Base-by-base conservation (phyloP, 2,329 filamentous ascomycete genomes). In the Metarhizium robertsii region DNA sequence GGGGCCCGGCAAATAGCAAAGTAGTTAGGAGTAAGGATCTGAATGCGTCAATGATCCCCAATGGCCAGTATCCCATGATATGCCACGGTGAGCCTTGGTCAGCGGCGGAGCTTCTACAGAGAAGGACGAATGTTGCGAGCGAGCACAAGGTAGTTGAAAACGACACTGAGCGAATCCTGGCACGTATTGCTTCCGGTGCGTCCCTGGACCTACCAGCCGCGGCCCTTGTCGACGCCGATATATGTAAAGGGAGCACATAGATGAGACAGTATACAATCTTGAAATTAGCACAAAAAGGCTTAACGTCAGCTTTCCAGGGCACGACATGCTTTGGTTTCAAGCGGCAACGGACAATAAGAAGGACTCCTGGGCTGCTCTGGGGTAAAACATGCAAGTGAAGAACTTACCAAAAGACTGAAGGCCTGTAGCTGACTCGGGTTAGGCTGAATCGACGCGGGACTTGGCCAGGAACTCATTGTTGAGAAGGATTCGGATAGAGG, bases 221-320 rank as follows among this genome's bases (percentile, higher is more conserved):
- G 6, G 92, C 91, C 53, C 92, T 84, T 5, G 92, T 95, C 20
- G 83, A 79, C 4, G 83, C 71, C 20, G 87, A 94, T 60, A 92
- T 77, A 75, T 99, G 96, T 71, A 97, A 90, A 29, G 94, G 92
- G 3, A 88, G 75, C 64, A 99, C 89, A 73, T 97, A 99, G 74
- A 90, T 73, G 62, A 91, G 70, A n/a, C 90, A 95, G 72, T 95
- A 95, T 59, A 85, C 71, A 59, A 92, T 73, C 89, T 67, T 36
- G 18, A 46, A 53, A 16, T 38, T n/a, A 56, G 16, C 25, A 38
- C 16, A 13, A 18, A 25, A 30, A 6, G 13, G 8, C 18, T 8
- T 8, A 8, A 7, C 14, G 50, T 58, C 43, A 56, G 55, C 29
- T 14, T 25, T 3, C 29, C 11, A n/a, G 4, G 16, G 30, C 11